Evolutionary conservation across 2,329 filamentous ascomycete species (phyloP), one percentile per base, ranked within the genome.

Genomic region (Cryphonectria japonica): DNA sequence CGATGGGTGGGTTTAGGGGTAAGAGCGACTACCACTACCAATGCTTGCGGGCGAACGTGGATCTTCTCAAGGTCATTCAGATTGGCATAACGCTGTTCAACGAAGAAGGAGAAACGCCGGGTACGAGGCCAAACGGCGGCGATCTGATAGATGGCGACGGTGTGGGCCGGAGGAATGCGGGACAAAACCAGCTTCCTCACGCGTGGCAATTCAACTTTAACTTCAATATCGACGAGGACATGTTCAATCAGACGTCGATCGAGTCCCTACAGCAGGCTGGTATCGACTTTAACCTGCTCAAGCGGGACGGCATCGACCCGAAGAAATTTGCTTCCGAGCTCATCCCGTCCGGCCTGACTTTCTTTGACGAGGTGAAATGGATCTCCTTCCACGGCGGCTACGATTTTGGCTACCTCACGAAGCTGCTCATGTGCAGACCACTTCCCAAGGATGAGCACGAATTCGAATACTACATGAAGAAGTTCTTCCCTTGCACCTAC

Each of bases 191-290:
- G 65, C 90, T 94, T 71, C 95, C 93, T 22, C 97, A 93, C 79
- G 97, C 95, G 26, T 99, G 96, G 96, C 95, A 98, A 76, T 99
- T 99, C 87, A 98, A 99, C 85, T 99, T 99, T 83, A 92, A 95
- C 76, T 99, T 98, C 81, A 96, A 94, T 1, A 86, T 98, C 13
- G 93, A 96, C 75, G 90, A 95, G 54, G 96, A 99, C 82, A 99
- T 99, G 96, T 98, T 97, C 83, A 96, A 97, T 74, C 92, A 97
- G 79, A 92, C 94, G 71, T 98, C 94, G 22, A 98, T 98, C 75
- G 92, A 96, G 75, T 94, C 97, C 76, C 87, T 98, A 29, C 91
- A 94, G 76, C 92, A 93, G 77, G 93, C 94, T 1, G 96, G 96
- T n/a, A 95, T 98, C 73, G 94, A 98, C 80, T 98, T 99, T 75